A percentile compares a stretch with the other conserved stretches of the same genome.
Evolutionary conservation across 2,329 filamentous ascomycete genomes (phyloP).

Genomic region (Cytospora schulzeri): DNA sequence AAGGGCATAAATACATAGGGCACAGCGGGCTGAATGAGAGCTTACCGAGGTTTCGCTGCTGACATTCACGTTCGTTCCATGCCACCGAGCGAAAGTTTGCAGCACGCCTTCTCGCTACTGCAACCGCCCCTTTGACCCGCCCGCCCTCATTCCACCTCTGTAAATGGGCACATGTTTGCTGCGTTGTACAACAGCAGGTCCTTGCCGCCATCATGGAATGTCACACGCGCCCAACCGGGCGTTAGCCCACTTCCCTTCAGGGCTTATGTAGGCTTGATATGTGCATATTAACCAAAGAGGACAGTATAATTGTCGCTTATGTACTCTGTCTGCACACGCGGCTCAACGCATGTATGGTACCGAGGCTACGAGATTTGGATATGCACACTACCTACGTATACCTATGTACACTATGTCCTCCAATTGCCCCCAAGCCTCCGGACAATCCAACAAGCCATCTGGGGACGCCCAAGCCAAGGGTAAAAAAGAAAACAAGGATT

Average conservation of each 20-base stretch:
- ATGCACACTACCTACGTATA: too few relatives aligned
- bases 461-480: not conserved
- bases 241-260: not conserved
- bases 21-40: not conserved
- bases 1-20: too few relatives aligned
- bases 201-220: not conserved
- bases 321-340: not conserved
- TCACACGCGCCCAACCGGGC: not conserved
- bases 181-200: constrained; percentile 3
- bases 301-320: not conserved
- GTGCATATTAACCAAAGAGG: too few relatives aligned
- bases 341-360: not conserved
- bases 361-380: not conserved
- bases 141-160: not conserved
- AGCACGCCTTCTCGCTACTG: not conserved
- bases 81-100: constrained; percentile 11
- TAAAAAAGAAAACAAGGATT: constrained; percentile 3
- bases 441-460: not conserved
- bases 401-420: too few relatives aligned
- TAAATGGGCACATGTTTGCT: constrained; percentile 22
- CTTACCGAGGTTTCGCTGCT: not conserved
- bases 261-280: not conserved
- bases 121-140: not conserved
- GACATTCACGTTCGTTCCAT: not conserved
- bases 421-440: too few relatives aligned